Base-by-base conservation (phyloP, 2,329 filamentous ascomycete genomes). In the Colletotrichum cuscutae region DNA sequence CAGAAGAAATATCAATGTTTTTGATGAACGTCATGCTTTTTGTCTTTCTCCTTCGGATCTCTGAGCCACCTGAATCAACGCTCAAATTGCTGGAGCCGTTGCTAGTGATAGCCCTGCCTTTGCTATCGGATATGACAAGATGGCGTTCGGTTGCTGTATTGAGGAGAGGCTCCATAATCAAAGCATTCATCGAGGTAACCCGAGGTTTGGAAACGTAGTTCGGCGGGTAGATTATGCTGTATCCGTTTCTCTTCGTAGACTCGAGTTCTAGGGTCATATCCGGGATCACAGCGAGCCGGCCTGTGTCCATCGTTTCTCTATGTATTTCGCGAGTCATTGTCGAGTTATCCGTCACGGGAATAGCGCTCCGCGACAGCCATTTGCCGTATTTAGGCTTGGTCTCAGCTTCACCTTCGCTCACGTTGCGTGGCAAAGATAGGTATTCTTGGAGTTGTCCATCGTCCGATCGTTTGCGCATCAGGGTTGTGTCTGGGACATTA, bases 1-100 rank as follows among this genome's bases (percentile, higher is more conserved):
- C n/a, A 32, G 28, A 26, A 15, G 30, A 28, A 24, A 53, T 35
- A 28, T 63, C 46, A 19, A 63, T 28, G 12, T 63, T 28, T 24
- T n/a, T 63, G 7, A 53, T 28, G 28, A 63, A 63, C n/a, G 46
- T 35, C 30, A 63, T 28, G 46, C n/a, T 63, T 52, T 63, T 63
- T 42, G 60, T 30, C 42, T 63, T 63, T 15, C 46, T 49, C 22
- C 46, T 49, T 32, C 52, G 30, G n/a, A 53, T n/a, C 7, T 26
- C 52, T 28, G 22, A 32, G 46, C 28, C 5, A 32, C n/a, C 28
- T 19, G 6, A 11, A 12, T n/a, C 12, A 32, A 13, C 22, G n/a
- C 28, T 13, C n/a, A 19, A 13, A 12, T 32, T 6, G 28, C 12
- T 26, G 46, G 52, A 53, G 46, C 35, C 28, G 26, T 28, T 52